Evolutionary conservation across 441 rosid species (phyloP), one percentile per base, ranked within the genome.

Genomic region (Daphne laureola): DNA sequence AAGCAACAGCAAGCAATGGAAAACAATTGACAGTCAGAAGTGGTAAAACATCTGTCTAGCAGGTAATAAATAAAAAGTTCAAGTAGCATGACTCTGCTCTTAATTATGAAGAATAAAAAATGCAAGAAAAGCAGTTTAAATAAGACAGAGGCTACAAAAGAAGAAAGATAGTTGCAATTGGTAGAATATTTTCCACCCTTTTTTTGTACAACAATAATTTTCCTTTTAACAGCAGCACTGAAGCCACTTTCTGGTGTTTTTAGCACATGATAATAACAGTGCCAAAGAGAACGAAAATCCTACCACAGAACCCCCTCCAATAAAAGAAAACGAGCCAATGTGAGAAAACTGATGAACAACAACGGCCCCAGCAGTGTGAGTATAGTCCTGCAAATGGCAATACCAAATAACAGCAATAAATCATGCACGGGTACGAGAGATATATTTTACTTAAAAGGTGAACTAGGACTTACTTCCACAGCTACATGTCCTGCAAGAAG

Each of bases 251-350:
- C 17, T 44, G 17, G 2, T 13, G 47, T 17, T 17, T 44, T 7
- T 31, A 31, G 38, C 38, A 31, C 38, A 31, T 31, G 38, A 31
- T 31, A 8, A 6, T 0, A 31, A 31, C 11, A 61, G n/a, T 35
- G 23, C 27, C 13, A 4, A 40, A 51, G 16, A 23, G 18, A n/a
- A 41, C 59, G 14, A 23, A 69, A 64, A 61, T 36, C 71, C 38
- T 82, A 92, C 98, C 89, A 79, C 96, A 23, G 96, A 86, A 67
- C 97, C 96, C 67, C 98, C 97, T 13, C 97, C 95, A 42, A 89
- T 67, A 71, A 89, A 93, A 65, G 96, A 67, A 49, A 77, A 85
- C 0, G 95, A 83, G 61, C 95, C 93, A 53, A 89, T 63, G 60
- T 62, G 84, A 64, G 95, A 89, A 73, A 84, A 87, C 68, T 93